Percentiles rank a stretch among this genome's conserved stretches.
Conservation (phyloP, 306 rosid genomes). For the Bauhinia variegata region DNA sequence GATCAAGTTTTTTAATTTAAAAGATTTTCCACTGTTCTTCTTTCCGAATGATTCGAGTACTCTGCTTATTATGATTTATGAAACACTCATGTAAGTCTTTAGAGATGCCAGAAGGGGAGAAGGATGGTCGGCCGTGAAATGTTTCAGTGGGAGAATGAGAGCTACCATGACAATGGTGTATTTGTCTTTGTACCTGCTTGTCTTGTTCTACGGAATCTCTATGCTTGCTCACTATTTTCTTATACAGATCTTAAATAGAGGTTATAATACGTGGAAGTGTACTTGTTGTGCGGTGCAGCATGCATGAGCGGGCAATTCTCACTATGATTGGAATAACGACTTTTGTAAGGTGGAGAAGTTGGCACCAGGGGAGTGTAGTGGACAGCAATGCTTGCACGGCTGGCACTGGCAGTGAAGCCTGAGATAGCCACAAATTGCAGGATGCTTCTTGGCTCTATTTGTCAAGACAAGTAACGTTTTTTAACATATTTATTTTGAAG, state of each 20-base stretch:
- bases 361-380: constrained; percentile 83
- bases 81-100: background rate
- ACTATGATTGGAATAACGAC: constrained; percentile 64
- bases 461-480: no score
- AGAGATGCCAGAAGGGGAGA: no score
- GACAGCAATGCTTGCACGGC: constrained; percentile 78
- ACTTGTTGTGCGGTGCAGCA: constrained; percentile 48
- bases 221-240: background rate
- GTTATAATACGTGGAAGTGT: constrained; percentile 7
- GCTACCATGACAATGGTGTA: background rate
- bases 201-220: background rate
- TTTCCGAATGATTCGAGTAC: background rate
- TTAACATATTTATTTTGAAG: no score
- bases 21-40: no score
- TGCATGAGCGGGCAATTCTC: constrained; percentile 57
- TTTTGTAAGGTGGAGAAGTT: constrained; percentile 64
- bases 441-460: constrained; percentile 69
- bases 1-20: background rate
- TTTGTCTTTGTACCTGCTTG: background rate
- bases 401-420: constrained; percentile 69
- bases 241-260: constrained; percentile 2
- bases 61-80: background rate
- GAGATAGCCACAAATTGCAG: constrained; percentile 64
- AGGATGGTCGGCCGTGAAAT: no score
- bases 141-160: no score